These are phyloP conservation scores for Metschnikowia arizonensis DNA, from an alignment of 805 yeast species.

Conservation along the genomic window DNA sequence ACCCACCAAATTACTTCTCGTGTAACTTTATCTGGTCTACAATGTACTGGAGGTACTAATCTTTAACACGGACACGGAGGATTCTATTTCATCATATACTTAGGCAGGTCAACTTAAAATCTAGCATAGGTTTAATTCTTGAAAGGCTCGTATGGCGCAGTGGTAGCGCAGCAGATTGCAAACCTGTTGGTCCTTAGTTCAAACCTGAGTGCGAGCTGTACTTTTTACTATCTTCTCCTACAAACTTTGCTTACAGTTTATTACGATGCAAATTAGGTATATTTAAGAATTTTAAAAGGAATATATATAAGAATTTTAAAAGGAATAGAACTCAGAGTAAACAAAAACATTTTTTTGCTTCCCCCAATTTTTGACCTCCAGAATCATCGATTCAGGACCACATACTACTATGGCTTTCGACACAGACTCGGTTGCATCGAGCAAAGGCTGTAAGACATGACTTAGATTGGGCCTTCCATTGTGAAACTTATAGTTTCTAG, in stretches of 20 bases:
- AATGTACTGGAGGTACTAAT: too few relatives aligned
- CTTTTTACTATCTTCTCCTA: slow-evolving; percentile 19
- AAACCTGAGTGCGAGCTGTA: slow-evolving; percentile 81
- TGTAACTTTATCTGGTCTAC: too few relatives aligned
- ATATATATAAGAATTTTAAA: slow-evolving; percentile 6
- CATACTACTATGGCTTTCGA: slow-evolving; percentile 55
- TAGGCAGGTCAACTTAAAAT: too few relatives aligned
- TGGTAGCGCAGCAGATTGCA: slow-evolving; percentile 99
- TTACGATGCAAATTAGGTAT: too few relatives aligned
- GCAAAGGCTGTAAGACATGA: slow-evolving; percentile 25
- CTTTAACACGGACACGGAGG: too few relatives aligned
- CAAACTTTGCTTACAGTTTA: too few relatives aligned
- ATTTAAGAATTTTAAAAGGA: slow-evolving; percentile 4
- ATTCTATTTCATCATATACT: too few relatives aligned
- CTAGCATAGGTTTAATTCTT: too few relatives aligned
- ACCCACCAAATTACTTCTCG: too few relatives aligned
- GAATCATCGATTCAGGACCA: slow-evolving; percentile 49
- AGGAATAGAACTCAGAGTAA: slow-evolving; percentile 34
- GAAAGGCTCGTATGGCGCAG: slow-evolving; percentile 84
- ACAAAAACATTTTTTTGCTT: slow-evolving; percentile 31
- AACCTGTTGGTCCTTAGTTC: slow-evolving; percentile 98
- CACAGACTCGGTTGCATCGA: slow-evolving; percentile 28
- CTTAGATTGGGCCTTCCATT: slow-evolving; percentile 44
- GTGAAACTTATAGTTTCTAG: slow-evolving; percentile 18
- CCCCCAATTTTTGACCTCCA: slow-evolving; percentile 39